These are phyloP conservation scores for Endocalyx cinctus DNA, from an alignment of 2,329 filamentous ascomycete genomes.

Conservation along the genomic window DNA sequence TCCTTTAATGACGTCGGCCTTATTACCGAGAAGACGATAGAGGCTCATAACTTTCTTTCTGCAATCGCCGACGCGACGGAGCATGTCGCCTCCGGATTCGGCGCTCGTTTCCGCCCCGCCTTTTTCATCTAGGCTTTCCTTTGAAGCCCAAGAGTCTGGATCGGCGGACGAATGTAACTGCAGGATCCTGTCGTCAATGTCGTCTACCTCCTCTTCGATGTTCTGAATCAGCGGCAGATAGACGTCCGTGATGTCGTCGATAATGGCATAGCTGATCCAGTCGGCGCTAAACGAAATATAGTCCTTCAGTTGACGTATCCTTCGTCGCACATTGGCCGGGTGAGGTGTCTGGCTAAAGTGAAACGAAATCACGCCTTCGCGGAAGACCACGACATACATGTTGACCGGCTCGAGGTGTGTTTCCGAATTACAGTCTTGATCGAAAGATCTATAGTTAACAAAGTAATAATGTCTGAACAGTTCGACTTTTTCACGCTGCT, in stretches of 20 bases:
- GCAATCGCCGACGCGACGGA: constrained; percentile 86
- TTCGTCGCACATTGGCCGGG: constrained; percentile 88
- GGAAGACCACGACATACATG: constrained; percentile 95
- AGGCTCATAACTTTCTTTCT: constrained; percentile 96
- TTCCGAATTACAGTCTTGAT: constrained; percentile 85
- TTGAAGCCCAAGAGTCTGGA: constrained; percentile 31
- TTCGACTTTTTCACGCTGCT: constrained; percentile 96
- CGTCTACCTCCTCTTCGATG: constrained; percentile 94
- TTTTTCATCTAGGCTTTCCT: constrained; percentile 39
- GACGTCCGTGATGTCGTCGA: constrained; percentile 96
- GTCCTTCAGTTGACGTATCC: constrained; percentile 89
- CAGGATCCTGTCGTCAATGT: constrained; percentile 90
- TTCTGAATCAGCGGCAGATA: constrained; percentile 88
- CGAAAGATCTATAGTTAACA: constrained; percentile 96
- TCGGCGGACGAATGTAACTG: constrained; percentile 64
- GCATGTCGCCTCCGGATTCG: constrained; percentile 70
- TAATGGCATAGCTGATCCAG: constrained; percentile 97
- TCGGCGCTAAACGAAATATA: constrained; percentile 90
- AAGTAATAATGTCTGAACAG: constrained; percentile 98
- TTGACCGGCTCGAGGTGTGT: constrained; percentile 94
- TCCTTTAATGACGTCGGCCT: constrained; percentile 98
- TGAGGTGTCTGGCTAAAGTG: constrained; percentile 97
- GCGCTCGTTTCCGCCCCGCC: constrained; percentile 38
- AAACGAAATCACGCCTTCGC: constrained; percentile 91
- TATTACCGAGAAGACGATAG: constrained; percentile 89